Evolutionary conservation across 2,329 filamentous ascomycete species (phyloP), one percentile per base, ranked within the genome.

Genomic region (Trichoderma koningii): DNA sequence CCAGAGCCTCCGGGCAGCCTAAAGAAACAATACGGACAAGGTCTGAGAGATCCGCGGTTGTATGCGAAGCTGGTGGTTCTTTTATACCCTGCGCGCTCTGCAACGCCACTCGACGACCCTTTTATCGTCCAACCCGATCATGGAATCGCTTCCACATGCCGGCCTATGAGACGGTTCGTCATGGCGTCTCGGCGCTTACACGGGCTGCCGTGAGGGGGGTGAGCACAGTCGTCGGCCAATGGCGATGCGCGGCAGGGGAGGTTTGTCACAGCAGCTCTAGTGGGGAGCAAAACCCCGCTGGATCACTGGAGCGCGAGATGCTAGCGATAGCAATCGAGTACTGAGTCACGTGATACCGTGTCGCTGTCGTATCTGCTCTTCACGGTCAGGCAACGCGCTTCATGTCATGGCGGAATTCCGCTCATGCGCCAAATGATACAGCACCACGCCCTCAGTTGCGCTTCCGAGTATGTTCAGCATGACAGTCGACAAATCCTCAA

Each of bases 181-280:
- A 55, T 34, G 53, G 59, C 52, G 53, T 48, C 48, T 64, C 59
- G 64, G 64, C 64, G 64, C 64, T 66, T 66, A 66, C 26, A 64
- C 57, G 64, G 28, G 59, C 30, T 52, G 45, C 44, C 38, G 26
- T 64, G 64, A 66, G 64, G 64, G 64, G 64, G 30, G 51, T 57
- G 41, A 64, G 60, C 64, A 64, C 59, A 63, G 61, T 1, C 26
- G 38, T 44, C 52, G 45, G 38, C 64, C 64, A 66, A 66, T 66
- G 15, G 55, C 45, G 34, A 30, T 45, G 10, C 17, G 30, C 19
- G 19, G 63, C 48, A 7, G 48, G 55, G 55, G 48, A 41, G 63
- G 61, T 61, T 30, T 34, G 38, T 65, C 56, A 65, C 50, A 50
- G 38, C 21, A 60, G 48, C 50, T 44, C 21, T n/a, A 38, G 34